Evolutionary conservation across 345 rosid genomes (phyloP), one percentile per base, ranked within the genome.

Genomic region (Carallia brachiata): DNA sequence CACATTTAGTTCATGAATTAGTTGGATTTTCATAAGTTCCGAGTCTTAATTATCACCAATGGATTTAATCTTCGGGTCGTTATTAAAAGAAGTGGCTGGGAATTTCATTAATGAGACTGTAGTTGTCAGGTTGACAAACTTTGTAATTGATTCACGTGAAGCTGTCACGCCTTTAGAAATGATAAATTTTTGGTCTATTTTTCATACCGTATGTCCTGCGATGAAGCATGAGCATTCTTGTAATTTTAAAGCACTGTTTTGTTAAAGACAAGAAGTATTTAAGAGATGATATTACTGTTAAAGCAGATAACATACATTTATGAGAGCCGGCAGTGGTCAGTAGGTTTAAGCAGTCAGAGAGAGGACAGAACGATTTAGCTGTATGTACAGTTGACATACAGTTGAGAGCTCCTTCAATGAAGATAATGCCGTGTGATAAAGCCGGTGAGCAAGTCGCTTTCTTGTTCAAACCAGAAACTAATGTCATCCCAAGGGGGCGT

Each of bases 321-420:
- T 72, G 70, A 52, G 59, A 44, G 69, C 63, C 23, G 34, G 34
- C 34, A 32, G 34, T 17, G 12, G 19, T 34, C 47, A 79, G 82
- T 79, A 70, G 80, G 75, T 79, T 65, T 61, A 57, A 61, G 18
- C n/a, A 63, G 34, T 56, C 3, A 54, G 37, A 62, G 47, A 55
- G 37, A 28, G n/a, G 52, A 61, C 44, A 40, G 32, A 57, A 6
- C 37, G 30, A 36, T 66, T 47, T 78, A 76, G 79, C 57, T 73
- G 71, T 62, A 55, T 23, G 23, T 23, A 23, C 23, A 23, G 23
- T 23, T 23, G 23, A 32, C 50, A 30, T 2, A 68, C 76, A 75
- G 82, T 71, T 77, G 84, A 70, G 79, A 66, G 15, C 58, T 63
- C 78, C 82, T 77, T 82, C 53, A 82, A 71, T 77, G 79, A 56